Evolutionary conservation across 2,329 filamentous ascomycete species (phyloP).

Genomic region (Diaporthe destruens): DNA sequence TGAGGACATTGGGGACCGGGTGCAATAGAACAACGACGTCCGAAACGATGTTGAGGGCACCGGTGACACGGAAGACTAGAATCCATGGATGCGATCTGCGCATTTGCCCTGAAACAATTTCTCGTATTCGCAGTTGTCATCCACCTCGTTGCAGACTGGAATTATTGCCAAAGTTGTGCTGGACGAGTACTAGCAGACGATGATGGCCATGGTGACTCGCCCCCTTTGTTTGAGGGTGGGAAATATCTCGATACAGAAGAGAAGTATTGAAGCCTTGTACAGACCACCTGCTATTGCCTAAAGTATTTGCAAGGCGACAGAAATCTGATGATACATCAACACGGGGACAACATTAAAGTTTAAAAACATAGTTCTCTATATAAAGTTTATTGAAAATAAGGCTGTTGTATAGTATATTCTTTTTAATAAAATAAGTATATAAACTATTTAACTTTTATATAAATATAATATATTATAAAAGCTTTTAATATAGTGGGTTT

Average conservation of each 20-base stretch:
- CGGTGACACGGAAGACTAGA: slow-evolving; percentile 10
- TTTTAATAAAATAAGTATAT: too few species aligned
- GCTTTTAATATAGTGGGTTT: too few species aligned
- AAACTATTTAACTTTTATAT: too few species aligned
- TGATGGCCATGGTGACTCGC: neutral
- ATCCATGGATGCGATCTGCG: slow-evolving; percentile 1
- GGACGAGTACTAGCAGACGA: slow-evolving; percentile 16
- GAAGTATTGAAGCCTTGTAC: slow-evolving; percentile 29
- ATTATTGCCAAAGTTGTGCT: slow-evolving; percentile 1
- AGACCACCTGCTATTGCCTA: slow-evolving; percentile 22
- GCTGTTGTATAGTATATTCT: too few species aligned
- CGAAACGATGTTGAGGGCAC: slow-evolving; percentile 22
- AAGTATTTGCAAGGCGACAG: slow-evolving; percentile 26
- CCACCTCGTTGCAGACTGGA: slow-evolving; percentile 8
- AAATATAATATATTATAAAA: too few species aligned
- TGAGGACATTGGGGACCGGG: slow-evolving; percentile 17
- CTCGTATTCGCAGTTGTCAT: slow-evolving; percentile 28
- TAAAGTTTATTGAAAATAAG: too few species aligned
- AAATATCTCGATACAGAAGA: slow-evolving; percentile 25
- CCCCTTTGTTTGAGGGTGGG: slow-evolving; percentile 6
- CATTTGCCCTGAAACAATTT: neutral
- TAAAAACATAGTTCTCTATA: too few species aligned
- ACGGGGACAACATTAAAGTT: too few species aligned
- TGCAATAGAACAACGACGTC: slow-evolving; percentile 28
- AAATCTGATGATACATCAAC: neutral